Evolutionary conservation across 2,329 filamentous ascomycete genomes (phyloP).

Genomic region (Laburnicola sp.): DNA sequence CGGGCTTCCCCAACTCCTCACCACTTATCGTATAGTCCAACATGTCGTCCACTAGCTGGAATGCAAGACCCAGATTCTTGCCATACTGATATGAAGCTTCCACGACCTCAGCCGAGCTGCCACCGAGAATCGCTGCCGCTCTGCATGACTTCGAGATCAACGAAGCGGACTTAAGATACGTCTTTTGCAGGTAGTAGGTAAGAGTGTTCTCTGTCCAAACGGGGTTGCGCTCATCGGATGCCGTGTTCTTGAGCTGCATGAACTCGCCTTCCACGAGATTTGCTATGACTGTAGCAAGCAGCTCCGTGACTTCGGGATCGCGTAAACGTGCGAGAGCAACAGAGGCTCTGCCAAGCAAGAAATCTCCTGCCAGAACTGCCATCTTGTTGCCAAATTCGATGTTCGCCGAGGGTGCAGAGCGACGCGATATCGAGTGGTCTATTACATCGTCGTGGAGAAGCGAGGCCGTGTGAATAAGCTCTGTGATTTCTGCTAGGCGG

Average conservation of each 20-base stretch:
- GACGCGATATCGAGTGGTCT: slow-evolving; percentile 83
- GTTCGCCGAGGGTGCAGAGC: slow-evolving; percentile 85
- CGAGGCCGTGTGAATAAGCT: slow-evolving; percentile 95
- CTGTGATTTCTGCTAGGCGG: slow-evolving; percentile 91
- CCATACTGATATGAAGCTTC: slow-evolving; percentile 92
- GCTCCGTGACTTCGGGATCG: slow-evolving; percentile 91
- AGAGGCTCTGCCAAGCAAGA: slow-evolving; percentile 87
- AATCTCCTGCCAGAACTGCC: slow-evolving; percentile 97
- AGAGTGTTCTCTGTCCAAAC: slow-evolving; percentile 86
- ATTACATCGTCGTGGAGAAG: slow-evolving; percentile 98
- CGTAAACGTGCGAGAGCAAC: slow-evolving; percentile 87
- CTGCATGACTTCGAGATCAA: slow-evolving; percentile 96
- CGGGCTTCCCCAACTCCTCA: slow-evolving; percentile 87
- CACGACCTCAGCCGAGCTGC: slow-evolving; percentile 74
- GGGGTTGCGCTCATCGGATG: slow-evolving; percentile 80
- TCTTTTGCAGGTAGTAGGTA: slow-evolving; percentile 95
- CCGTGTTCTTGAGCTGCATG: slow-evolving; percentile 99
- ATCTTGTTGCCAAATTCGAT: slow-evolving; percentile 98
- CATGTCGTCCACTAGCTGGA: slow-evolving; percentile 98
- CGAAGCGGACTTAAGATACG: slow-evolving; percentile 94
- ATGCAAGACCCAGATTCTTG: slow-evolving; percentile 89
- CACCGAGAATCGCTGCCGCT: slow-evolving; percentile 82
- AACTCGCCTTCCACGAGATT: slow-evolving; percentile 98
- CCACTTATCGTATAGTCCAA: slow-evolving; percentile 90
- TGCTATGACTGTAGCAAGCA: slow-evolving; percentile 93